A percentile compares a stretch with the other conserved stretches of the same genome.
Evolutionary conservation across 352 stramenopile species (phyloP).

Genomic region (Globisporangium echinulatum): DNA sequence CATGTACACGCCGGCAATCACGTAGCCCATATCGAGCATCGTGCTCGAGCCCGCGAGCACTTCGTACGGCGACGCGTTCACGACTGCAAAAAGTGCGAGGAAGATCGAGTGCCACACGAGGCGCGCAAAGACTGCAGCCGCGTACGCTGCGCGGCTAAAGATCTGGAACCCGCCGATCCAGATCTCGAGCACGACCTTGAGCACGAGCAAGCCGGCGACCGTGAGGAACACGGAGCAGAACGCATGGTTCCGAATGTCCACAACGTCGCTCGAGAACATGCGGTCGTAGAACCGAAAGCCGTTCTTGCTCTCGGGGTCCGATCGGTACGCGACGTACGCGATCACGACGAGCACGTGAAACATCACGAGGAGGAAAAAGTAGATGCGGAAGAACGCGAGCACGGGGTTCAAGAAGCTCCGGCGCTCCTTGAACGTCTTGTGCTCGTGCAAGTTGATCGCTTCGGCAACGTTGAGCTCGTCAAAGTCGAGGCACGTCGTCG

Average conservation of each 20-base stretch:
- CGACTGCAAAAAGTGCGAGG: constrained; percentile 61
- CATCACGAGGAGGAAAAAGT: constrained; percentile 83
- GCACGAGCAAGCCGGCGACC: constrained; percentile 43
- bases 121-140: constrained; percentile 51
- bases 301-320: constrained; percentile 37
- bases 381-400: constrained; percentile 83
- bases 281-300: constrained; percentile 69
- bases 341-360: constrained; percentile 75
- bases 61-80: constrained; percentile 69
- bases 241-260: constrained; percentile 64
- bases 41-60: constrained; percentile 44
- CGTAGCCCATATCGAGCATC: constrained; percentile 53
- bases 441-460: constrained; percentile 52
- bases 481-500: constrained; percentile 64
- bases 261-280: constrained; percentile 60
- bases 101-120: constrained; percentile 82
- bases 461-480: constrained; percentile 77
- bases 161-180: constrained; percentile 78
- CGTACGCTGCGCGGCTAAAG: constrained; percentile 54
- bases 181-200: constrained; percentile 77
- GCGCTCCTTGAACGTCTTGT: constrained; percentile 85
- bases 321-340: constrained; percentile 73
- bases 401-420: constrained; percentile 77
- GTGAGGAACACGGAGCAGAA: constrained; percentile 74
- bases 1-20: constrained; percentile 53